Evolutionary conservation across 768 basidiomycete species (phyloP).

Genomic region (Agrocybe chaxingu): DNA sequence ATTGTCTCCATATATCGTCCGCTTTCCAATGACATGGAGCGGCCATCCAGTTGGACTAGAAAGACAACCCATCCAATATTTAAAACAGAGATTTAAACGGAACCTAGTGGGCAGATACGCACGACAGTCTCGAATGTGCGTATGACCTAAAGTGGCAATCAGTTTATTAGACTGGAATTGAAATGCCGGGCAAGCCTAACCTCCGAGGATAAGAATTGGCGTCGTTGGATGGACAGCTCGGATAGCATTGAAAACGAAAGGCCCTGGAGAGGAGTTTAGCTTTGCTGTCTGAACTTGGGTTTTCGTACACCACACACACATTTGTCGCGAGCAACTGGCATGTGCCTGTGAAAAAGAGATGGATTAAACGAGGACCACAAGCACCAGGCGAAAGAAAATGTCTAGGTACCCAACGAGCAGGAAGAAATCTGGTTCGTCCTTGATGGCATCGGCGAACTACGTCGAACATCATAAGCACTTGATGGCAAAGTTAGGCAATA

Average conservation of each 20-base stretch:
- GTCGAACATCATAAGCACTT: background rate
- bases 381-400: background rate
- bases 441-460: conserved; percentile 76
- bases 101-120: conserved; percentile 22
- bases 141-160: conserved; percentile 44
- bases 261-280: conserved; percentile 42
- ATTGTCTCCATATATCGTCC: conserved; percentile 93
- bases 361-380: background rate
- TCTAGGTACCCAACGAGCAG: conserved; percentile 59
- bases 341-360: conserved; percentile 51
- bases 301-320: conserved; percentile 38
- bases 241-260: conserved; percentile 68
- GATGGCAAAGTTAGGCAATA: too few relatives aligned
- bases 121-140: conserved; percentile 79
- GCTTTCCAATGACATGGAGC: conserved; percentile 79
- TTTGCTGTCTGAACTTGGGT: background rate
- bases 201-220: conserved; percentile 83
- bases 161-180: background rate
- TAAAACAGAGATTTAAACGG: background rate
- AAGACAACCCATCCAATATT: background rate
- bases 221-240: conserved; percentile 69
- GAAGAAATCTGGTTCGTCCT: conserved; percentile 82
- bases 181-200: conserved; percentile 22
- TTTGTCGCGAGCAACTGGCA: conserved; percentile 72
- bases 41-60: conserved; percentile 61